phyloP scores from a whole-genome alignment of 306 rosid species.

The Cucumis cinereus region DNA sequence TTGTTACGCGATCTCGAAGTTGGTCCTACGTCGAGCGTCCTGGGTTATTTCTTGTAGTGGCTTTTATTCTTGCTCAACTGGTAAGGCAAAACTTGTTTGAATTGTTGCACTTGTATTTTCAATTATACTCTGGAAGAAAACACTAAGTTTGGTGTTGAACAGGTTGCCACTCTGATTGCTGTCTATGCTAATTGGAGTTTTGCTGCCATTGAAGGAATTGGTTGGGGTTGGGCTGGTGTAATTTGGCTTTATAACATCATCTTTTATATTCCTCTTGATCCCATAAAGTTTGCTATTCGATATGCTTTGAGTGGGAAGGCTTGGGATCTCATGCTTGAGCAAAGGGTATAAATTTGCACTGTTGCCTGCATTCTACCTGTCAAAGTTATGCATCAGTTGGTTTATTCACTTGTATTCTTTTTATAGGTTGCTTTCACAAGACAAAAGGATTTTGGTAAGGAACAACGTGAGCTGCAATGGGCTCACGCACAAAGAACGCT shows the following conservation, averaged over 20 bases:
- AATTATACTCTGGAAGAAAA: neutral
- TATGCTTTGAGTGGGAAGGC: slow-evolving; percentile 88
- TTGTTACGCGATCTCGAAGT: slow-evolving; percentile 88
- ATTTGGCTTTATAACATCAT: slow-evolving; percentile 85
- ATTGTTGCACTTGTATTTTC: neutral
- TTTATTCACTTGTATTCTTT: neutral
- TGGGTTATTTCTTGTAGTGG: slow-evolving; percentile 61
- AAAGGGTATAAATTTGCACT: slow-evolving; percentile 46
- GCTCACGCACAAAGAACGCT: slow-evolving; percentile 96
- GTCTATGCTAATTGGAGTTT: slow-evolving; percentile 95
- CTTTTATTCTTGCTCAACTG: slow-evolving; percentile 83
- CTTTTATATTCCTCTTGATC: slow-evolving; percentile 81
- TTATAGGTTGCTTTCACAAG: slow-evolving; percentile 90
- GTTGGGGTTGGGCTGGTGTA: slow-evolving; percentile 99
- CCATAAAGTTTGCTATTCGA: slow-evolving; percentile 71
- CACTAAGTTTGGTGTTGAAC: slow-evolving; percentile 16
- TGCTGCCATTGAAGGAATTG: slow-evolving; percentile 96
- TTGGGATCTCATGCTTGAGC: slow-evolving; percentile 98
- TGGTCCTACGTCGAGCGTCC: slow-evolving; percentile 98
- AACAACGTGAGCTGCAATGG: slow-evolving; percentile 96
- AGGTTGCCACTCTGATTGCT: slow-evolving; percentile 94
- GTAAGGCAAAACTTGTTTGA: slow-evolving; percentile 23
- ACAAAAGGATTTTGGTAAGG: slow-evolving; percentile 98
- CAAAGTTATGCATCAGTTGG: neutral
- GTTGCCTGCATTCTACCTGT: neutral